phyloP scores from a whole-genome alignment of 306 rosid genomes.

The Inga oerstediana region DNA sequence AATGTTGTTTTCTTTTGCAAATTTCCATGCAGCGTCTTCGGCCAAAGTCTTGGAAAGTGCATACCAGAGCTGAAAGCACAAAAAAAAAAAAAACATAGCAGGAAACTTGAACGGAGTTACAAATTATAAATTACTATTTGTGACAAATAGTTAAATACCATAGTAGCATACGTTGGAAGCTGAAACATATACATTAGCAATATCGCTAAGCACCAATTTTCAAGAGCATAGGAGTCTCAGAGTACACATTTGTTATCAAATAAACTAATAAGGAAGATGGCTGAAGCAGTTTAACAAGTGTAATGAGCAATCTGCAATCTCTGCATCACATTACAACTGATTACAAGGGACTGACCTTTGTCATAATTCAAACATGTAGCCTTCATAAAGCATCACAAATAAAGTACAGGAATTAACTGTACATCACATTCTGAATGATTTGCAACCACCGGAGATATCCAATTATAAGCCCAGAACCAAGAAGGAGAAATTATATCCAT shows the following conservation, averaged over 20 bases:
- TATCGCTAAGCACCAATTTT: neutral
- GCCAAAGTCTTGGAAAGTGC: constrained; percentile 82
- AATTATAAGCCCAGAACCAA: neutral
- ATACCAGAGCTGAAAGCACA: constrained; percentile 67
- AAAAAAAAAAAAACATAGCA: neutral
- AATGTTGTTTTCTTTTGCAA: constrained; percentile 66
- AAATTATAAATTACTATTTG: neutral
- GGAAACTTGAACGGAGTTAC: constrained; percentile 1
- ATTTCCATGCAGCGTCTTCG: constrained; percentile 89
- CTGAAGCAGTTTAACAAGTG: neutral
- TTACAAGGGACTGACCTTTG: neutral
- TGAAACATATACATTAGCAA: neutral
- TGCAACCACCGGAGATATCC: neutral
- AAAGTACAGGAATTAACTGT: neutral
- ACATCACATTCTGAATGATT: neutral
- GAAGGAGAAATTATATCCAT: neutral
- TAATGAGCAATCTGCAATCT: neutral
- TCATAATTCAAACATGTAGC: neutral
- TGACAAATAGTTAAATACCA: neutral
- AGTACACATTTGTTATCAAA: neutral
- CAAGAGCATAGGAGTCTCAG: neutral
- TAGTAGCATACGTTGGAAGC: neutral
- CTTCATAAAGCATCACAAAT: neutral
- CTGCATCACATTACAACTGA: neutral
- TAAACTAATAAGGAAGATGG: neutral